Base-by-base conservation (phyloP, 495 filamentous ascomycete species). In the Venustampulla echinocandica region DNA sequence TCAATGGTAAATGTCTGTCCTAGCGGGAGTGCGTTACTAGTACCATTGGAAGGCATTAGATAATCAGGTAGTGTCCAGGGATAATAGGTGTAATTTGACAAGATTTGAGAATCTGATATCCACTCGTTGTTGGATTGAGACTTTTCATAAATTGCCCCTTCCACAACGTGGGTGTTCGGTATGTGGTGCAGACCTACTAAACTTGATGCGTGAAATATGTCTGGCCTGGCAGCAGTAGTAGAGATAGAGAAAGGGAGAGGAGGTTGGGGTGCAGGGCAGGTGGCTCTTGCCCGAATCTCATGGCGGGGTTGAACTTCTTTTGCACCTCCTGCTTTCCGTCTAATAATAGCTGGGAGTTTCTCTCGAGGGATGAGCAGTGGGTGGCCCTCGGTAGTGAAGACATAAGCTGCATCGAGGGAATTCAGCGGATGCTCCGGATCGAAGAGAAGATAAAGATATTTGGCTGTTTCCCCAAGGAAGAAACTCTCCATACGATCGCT, bases 401-500 rank as follows among this genome's bases (percentile, higher is more conserved):
- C 90, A 67, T 86, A 89, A 1, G 89, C 75, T 3, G 80, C 81
- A 64, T 96, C 90, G 14, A 90, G 62, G 4, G 75, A 77, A 67
- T 97, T 96, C 20, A 97, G 61, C 1, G 92, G 92, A 65, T 97
- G 92, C 13, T 79, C 73, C 25, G 77, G 72, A 41, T 92, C 84
- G 63, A 90, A 97, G 1, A 97, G 75, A 30, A 98, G 68, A 51
- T 88, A 94, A 43, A 98, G 68, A 63, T 98, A 98, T 63, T 96
- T 95, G 44, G 85, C 80, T 0, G 92, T 98, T 64, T 98, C 92
- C 2, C 93, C 89, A 1, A 97, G 71, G 62, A 95, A 97, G 69
- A 98, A 98, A 63, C 92, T 97, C 67, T 98, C 92, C 92, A 98
- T 98, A 14, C 92, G 82, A 59, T 98, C 92, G 57, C 76, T 90